Percentiles rank a stretch among this genome's conserved stretches.
Conservation (phyloP, 2,329 filamentous ascomycete genomes). For the Mollisiaceae sp. region DNA sequence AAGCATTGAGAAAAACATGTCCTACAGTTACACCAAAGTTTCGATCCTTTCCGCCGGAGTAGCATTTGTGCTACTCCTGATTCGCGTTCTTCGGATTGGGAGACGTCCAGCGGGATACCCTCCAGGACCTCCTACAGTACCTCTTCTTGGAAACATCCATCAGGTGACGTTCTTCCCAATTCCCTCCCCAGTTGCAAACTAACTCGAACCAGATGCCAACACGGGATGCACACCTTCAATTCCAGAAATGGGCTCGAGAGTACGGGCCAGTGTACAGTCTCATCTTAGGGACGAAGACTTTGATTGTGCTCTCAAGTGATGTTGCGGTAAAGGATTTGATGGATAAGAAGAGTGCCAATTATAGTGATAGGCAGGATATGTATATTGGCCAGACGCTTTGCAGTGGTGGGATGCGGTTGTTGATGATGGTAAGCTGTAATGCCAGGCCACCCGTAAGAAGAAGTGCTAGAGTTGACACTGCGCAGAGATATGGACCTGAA, state of each 20-base stretch:
- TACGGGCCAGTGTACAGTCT: conserved; percentile 33
- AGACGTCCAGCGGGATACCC: conserved; percentile 23
- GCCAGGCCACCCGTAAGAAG: not conserved
- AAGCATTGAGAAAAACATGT: too few species aligned
- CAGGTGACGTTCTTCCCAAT: too few species aligned
- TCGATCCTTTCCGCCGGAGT: too few species aligned
- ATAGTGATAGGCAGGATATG: conserved; percentile 23
- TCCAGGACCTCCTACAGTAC: conserved; percentile 31
- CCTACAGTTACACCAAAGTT: too few species aligned
- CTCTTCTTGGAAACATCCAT: conserved; percentile 29
- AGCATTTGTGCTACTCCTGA: too few species aligned
- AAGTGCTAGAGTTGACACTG: conserved; percentile 46
- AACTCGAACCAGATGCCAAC: too few species aligned
- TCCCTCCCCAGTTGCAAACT: too few species aligned
- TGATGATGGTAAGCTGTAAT: not conserved
- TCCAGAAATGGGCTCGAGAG: conserved; percentile 31
- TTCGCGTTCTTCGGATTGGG: too few species aligned
- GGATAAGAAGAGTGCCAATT: conserved; percentile 30
- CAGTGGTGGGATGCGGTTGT: conserved; percentile 39
- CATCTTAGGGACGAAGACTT: conserved; percentile 29
- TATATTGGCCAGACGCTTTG: conserved; percentile 25
- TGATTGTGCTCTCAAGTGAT: conserved; percentile 28
- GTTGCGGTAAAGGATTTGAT: conserved; percentile 30
- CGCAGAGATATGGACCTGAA: conserved; percentile 35
- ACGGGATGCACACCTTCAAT: conserved; percentile 19